A percentile compares a stretch with the other conserved stretches of the same genome.
These are phyloP conservation scores for Mycena crocata DNA, from an alignment of 768 basidiomycete genomes.

Conservation along the genomic window DNA sequence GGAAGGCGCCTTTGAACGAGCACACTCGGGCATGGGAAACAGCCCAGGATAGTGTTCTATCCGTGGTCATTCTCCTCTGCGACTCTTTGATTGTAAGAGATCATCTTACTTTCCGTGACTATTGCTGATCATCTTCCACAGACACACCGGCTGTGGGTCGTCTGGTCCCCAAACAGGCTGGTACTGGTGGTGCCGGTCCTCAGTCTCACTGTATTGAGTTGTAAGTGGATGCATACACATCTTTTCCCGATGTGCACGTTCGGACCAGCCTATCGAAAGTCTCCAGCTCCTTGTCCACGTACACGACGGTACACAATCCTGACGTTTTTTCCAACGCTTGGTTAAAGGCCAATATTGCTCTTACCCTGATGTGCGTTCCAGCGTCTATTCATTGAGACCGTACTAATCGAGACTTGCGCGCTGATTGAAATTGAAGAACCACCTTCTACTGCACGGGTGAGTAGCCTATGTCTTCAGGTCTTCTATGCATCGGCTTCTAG, in stretches of 20 bases:
- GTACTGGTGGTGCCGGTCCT: slow-evolving; percentile 2
- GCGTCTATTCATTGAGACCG: not conserved
- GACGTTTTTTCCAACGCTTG: slow-evolving; percentile 9
- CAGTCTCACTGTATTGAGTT: not conserved
- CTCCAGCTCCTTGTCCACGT: not conserved
- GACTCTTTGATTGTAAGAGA: slow-evolving; percentile 20
- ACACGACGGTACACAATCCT: not conserved
- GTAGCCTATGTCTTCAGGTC: not conserved
- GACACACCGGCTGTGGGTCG: slow-evolving; percentile 25
- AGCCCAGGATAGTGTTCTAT: not conserved
- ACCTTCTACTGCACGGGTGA: slow-evolving; percentile 20
- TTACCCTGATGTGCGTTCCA: slow-evolving; percentile 14
- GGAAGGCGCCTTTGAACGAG: slow-evolving; percentile 1
- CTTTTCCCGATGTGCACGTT: not conserved
- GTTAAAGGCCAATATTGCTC: not conserved
- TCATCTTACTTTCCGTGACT: not conserved
- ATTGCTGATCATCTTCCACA: not conserved
- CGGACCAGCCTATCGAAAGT: not conserved
- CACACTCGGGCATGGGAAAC: not conserved
- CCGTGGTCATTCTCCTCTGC: slow-evolving; percentile 3
- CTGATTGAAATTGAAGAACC: not conserved
- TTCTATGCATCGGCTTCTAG: not conserved
- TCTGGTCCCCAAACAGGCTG: slow-evolving; percentile 5
- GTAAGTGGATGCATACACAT: slow-evolving; percentile 1
- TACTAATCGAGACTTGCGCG: no score